Conservation (phyloP, 441 rosid genomes). For the Bocquillonia castaneifolia region DNA sequence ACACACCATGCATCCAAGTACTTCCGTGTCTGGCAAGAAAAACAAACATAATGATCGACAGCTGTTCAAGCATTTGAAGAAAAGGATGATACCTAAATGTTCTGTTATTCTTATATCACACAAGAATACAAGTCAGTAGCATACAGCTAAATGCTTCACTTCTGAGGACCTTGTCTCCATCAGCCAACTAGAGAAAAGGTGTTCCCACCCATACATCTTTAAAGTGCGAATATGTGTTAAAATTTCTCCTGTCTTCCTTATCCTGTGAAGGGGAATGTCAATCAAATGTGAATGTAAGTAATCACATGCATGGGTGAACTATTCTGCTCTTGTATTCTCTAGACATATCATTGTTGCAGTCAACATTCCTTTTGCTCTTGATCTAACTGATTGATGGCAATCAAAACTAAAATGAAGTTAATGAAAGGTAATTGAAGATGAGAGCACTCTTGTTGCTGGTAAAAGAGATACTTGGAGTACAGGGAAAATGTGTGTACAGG, state of each 20-base stretch:
- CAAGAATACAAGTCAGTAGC: constrained; percentile 24
- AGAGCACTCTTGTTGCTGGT: background rate
- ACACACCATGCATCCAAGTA: constrained; percentile 99
- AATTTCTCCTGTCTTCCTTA: constrained; percentile 88
- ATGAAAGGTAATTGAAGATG: background rate
- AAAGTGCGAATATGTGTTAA: constrained; percentile 74
- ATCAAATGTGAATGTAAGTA: background rate
- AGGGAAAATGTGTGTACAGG: background rate
- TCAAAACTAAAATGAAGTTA: background rate
- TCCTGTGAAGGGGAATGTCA: constrained; percentile 46
- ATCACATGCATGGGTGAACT: background rate
- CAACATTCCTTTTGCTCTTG: background rate
- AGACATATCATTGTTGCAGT: background rate
- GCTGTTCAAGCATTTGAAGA: constrained; percentile 5
- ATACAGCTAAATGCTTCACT: constrained; percentile 83
- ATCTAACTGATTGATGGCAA: background rate
- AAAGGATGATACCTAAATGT: constrained; percentile 11
- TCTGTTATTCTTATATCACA: background rate
- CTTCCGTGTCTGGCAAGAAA: constrained; percentile 64
- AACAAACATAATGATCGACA: constrained; percentile 21
- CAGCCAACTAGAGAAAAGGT: constrained; percentile 72
- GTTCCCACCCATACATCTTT: constrained; percentile 93
- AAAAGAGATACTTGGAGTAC: background rate
- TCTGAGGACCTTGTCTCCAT: constrained; percentile 73
- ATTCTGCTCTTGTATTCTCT: background rate